A percentile compares a stretch with the other conserved stretches of the same genome.
Conservation (phyloP, 176 grass and related monocot genomes). For the Bolboschoenus planiculmis region DNA sequence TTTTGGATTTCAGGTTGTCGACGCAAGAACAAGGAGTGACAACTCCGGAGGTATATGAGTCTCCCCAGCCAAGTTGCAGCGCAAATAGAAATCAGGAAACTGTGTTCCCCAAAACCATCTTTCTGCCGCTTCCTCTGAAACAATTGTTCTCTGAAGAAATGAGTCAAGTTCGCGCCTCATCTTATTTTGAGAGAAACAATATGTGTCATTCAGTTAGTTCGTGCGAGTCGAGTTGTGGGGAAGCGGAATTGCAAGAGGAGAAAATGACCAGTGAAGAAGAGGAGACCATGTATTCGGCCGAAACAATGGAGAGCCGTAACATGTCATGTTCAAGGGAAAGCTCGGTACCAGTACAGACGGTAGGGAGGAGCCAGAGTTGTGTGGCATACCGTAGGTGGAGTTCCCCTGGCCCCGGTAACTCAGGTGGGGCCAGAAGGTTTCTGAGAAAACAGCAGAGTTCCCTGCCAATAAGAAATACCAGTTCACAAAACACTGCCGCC, state of each 20-base stretch:
- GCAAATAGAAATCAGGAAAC: constrained; percentile 46
- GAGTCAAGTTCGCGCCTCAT: constrained; percentile 16
- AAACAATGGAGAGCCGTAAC: constrained; percentile 97
- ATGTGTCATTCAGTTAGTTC: constrained; percentile 26
- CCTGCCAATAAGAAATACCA: constrained; percentile 51
- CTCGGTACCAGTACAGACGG: constrained; percentile 26
- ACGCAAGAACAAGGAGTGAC: constrained; percentile 54
- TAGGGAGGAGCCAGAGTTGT: constrained; percentile 83
- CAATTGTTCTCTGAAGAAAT: constrained; percentile 84
- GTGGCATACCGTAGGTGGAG: constrained; percentile 64
- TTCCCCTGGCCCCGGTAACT: constrained; percentile 38
- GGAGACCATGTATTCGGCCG: constrained; percentile 96
- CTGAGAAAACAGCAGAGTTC: constrained; percentile 57
- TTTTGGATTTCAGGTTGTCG: constrained; percentile 43
- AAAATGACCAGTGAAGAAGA: constrained; percentile 67
- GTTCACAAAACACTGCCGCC: constrained; percentile 38
- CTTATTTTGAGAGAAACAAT: constrained; percentile 28
- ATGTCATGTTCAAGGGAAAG: constrained; percentile 51
- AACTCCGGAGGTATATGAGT: constrained; percentile 69
- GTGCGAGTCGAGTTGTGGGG: constrained; percentile 40
- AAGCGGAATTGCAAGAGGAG: constrained; percentile 12
- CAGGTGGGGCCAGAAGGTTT: constrained; percentile 23
- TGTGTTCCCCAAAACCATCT: constrained; percentile 61
- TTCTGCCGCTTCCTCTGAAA: constrained; percentile 75
- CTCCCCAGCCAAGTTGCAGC: constrained; percentile 37